A percentile compares a stretch with the other conserved stretches of the same genome.
These are phyloP conservation scores for Eucommia ulmoides DNA, from an alignment of 257 asterid species.

Conservation along the genomic window DNA sequence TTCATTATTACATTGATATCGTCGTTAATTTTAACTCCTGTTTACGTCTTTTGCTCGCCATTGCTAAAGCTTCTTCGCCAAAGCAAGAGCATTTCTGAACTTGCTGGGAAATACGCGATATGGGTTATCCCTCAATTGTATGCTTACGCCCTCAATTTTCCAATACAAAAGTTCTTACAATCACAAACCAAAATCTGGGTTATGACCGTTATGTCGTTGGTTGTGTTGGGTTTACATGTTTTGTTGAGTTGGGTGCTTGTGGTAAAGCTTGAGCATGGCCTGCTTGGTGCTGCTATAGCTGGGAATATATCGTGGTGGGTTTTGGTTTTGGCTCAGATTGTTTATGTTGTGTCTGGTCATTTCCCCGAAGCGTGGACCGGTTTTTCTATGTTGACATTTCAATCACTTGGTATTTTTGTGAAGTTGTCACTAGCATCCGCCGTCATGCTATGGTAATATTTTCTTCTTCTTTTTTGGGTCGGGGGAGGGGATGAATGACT, in stretches of 20 bases:
- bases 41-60: conserved; percentile 11
- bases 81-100: conserved; percentile 10
- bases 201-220: conserved; percentile 12
- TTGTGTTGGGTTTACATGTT: conserved; percentile 14
- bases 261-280: conserved; percentile 11
- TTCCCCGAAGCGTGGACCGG: conserved; percentile 27
- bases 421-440: conserved; percentile 27
- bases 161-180: conserved; percentile 23
- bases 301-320: conserved; percentile 19
- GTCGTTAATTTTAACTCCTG: conserved; percentile 11
- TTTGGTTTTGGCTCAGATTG: conserved; percentile 7
- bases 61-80: conserved; percentile 11
- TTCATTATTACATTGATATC: conserved; percentile 14
- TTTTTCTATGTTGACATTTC: conserved; percentile 22
- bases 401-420: conserved; percentile 12
- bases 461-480: no score
- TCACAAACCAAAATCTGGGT: conserved; percentile 21
- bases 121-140: conserved; percentile 18
- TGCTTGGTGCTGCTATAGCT: conserved; percentile 21
- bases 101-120: conserved; percentile 16
- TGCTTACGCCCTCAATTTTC: conserved; percentile 13
- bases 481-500: no score
- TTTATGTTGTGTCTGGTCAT: conserved; percentile 16
- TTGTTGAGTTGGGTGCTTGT: conserved; percentile 20
- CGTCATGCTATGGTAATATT: conserved; percentile 30